Conservation (phyloP, 2,329 filamentous ascomycete genomes). For the Curvularia sp. region DNA sequence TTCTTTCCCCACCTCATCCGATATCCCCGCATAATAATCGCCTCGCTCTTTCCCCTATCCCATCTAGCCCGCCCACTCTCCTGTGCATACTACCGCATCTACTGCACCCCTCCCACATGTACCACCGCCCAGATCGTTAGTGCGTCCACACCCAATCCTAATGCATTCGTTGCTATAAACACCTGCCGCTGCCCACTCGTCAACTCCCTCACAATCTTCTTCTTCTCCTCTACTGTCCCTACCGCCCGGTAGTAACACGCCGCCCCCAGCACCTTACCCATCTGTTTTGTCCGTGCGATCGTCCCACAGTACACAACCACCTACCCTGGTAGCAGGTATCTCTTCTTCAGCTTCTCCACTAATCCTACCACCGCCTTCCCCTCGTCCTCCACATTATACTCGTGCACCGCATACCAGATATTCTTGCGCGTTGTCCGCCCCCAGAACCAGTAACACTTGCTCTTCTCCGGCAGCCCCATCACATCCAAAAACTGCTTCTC, state of each 20-base stretch:
- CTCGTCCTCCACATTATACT: conserved; percentile 1
- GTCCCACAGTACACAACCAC: conserved; percentile 15
- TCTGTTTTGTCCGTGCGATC: conserved; percentile 13
- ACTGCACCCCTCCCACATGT: conserved; percentile 11
- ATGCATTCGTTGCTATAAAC: conserved; percentile 21
- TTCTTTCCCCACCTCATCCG: neutral
- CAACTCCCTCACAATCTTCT: conserved; percentile 16
- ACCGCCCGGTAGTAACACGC: conserved; percentile 13
- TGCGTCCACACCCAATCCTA: conserved; percentile 21
- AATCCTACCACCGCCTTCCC: conserved; percentile 10
- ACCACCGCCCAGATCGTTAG: conserved; percentile 15
- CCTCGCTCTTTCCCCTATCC: conserved; percentile 11
- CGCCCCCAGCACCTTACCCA: conserved; percentile 13
- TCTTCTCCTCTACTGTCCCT: conserved; percentile 9
- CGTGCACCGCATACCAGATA: conserved; percentile 9
- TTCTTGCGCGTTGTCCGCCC: conserved; percentile 13
- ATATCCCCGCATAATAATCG: conserved; percentile 13
- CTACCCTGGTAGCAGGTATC: conserved; percentile 10
- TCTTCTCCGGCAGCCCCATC: conserved; percentile 1
- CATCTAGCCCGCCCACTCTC: conserved; percentile 14
- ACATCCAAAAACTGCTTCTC: conserved; percentile 21
- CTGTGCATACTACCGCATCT: conserved; percentile 17
- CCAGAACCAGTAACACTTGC: conserved; percentile 17
- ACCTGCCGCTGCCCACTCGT: conserved; percentile 9
- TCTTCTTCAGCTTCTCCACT: conserved; percentile 2